Conservation (phyloP, 2,329 filamentous ascomycete species). For the Arthrocladium fulminans region DNA sequence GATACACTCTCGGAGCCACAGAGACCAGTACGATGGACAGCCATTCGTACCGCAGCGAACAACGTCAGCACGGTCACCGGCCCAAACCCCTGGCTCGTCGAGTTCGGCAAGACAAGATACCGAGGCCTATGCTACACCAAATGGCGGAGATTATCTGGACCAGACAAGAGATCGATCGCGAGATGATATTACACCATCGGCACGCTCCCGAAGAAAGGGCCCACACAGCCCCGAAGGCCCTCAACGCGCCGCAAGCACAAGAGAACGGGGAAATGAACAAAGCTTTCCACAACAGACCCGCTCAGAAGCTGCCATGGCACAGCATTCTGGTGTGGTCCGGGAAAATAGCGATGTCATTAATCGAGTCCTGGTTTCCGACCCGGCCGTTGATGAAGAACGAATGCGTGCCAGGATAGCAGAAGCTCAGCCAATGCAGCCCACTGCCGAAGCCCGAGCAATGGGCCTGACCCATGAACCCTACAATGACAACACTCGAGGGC, state of each 20-base stretch:
- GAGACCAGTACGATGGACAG: conserved; percentile 49
- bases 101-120: conserved; percentile 32
- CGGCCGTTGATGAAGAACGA: conserved; percentile 62
- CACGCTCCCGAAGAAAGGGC: conserved; percentile 40
- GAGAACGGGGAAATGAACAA: conserved; percentile 32
- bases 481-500: conserved; percentile 33
- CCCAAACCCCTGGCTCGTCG: conserved; percentile 30
- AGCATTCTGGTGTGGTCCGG: conserved; percentile 38
- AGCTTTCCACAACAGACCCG: conserved; percentile 26
- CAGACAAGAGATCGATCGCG: conserved; percentile 32
- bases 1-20: conserved; percentile 26
- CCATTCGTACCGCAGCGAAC: conserved; percentile 71
- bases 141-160: conserved; percentile 34
- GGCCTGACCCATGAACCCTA: conserved; percentile 43
- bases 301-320: conserved; percentile 39
- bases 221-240: conserved; percentile 40
- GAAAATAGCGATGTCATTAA: conserved; percentile 74
- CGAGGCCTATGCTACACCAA: conserved; percentile 21
- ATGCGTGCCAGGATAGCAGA: conserved; percentile 62
- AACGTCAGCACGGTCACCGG: conserved; percentile 53
- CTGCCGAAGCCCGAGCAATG: conserved; percentile 38
- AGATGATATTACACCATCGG: conserved; percentile 28
- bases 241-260: conserved; percentile 34
- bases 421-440: conserved; percentile 37
- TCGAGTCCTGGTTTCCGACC: conserved; percentile 66